Base-by-base conservation (phyloP, 257 asterid species). In the Fraxinus excelsior region DNA sequence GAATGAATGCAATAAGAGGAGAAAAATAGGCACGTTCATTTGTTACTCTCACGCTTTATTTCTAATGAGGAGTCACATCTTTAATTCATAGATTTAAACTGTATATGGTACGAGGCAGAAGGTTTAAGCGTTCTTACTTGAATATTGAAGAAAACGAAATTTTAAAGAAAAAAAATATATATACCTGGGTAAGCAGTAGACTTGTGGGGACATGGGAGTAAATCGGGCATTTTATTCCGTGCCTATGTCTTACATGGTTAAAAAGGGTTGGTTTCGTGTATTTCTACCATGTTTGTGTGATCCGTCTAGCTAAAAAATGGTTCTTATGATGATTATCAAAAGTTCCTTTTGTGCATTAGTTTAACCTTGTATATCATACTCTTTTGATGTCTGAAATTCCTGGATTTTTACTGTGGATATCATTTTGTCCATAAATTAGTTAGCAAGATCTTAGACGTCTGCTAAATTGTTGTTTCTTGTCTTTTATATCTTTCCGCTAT, bases 1-100 rank as follows among this genome's bases (percentile, higher is more conserved):
- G 53, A 86, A 83, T 81, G 97, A 85, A 77, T 81, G 87, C 89
- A 86, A 69, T 82, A 91, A 94, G 83, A 91, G 90, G 84, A 92
- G 99, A 80, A 94, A 92, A 90, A 81, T 79, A 84, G 97, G 97
- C 82, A 74, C 42, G 56, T 35, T 51, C 28, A 2, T 37, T 75
- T 44, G 19, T 44, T 19, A 14, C n/a, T 40, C 66, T 37, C 77
- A 8, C 32, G 10, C 19, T 29, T 37, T 34, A 69, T 34, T 67
- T 29, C 53, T 34, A 31, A 28, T 66, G 21, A 67, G 19, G 32
- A 51, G 67, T 60, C 10, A 46, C 14, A 49, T 34, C 49, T 70
- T 66, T 71, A 28, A 53, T 70, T 69, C 69, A 42, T 73, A 67
- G 73, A 31, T 74, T 31, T 76, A 21, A 66, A 71, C 42, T 18